These are phyloP conservation scores for Russula ochroleuca DNA, from an alignment of 768 basidiomycete genomes.

Conservation along the genomic window DNA sequence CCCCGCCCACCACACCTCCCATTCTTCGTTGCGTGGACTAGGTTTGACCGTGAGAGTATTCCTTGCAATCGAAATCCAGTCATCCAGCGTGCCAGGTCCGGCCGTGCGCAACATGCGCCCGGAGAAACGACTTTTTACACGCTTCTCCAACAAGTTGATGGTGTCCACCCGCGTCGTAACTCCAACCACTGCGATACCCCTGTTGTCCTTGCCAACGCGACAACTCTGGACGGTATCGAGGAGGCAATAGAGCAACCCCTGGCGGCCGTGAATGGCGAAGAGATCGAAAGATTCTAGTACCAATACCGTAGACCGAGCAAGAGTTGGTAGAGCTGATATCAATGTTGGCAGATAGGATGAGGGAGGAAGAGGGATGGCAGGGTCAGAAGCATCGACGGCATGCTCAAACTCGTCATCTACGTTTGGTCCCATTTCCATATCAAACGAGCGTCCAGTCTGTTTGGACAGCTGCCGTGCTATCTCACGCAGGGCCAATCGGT, in stretches of 20 bases:
- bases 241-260: conserved; percentile 90
- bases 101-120: conserved; percentile 81
- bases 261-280: conserved; percentile 87
- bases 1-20: conserved; percentile 56
- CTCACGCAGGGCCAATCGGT: conserved; percentile 87
- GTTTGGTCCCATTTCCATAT: conserved; percentile 34
- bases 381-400: conserved; percentile 40
- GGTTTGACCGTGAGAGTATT: conserved; percentile 41
- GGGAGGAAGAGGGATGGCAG: conserved; percentile 46
- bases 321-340: conserved; percentile 71
- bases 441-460: conserved; percentile 63
- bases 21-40: conserved; percentile 42
- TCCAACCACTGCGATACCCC: conserved; percentile 82
- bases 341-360: conserved; percentile 68
- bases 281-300: conserved; percentile 91
- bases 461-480: conserved; percentile 79
- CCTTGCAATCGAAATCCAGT: conserved; percentile 51
- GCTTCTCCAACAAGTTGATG: conserved; percentile 85
- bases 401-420: conserved; percentile 42
- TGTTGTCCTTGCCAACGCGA: conserved; percentile 51
- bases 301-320: conserved; percentile 74
- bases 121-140: conserved; percentile 96
- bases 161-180: conserved; percentile 84
- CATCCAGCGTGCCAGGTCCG: conserved; percentile 47
- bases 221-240: conserved; percentile 91